Evolutionary conservation across 2,329 filamentous ascomycete genomes (phyloP).

Genomic region (Celoporthe dispersa): DNA sequence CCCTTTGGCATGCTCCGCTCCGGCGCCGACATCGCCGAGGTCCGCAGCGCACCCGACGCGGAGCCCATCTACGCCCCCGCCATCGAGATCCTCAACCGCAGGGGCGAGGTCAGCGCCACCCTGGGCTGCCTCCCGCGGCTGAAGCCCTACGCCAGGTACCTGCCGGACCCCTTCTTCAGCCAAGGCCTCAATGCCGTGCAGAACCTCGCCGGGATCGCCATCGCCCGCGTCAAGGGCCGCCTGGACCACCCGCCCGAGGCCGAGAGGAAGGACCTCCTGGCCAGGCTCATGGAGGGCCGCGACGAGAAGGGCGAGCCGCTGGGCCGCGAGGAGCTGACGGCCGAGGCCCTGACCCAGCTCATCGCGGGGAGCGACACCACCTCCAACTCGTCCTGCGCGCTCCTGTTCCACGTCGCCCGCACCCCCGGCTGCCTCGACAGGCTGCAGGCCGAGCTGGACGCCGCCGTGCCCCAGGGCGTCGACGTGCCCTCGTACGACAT

Average conservation of each 20-base stretch:
- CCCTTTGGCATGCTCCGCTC: constrained; percentile 83
- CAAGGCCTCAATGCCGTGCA: constrained; percentile 75
- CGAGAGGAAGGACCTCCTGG: constrained; percentile 78
- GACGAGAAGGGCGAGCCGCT: constrained; percentile 79
- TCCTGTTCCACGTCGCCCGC: constrained; percentile 75
- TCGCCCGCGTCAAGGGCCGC: constrained; percentile 77
- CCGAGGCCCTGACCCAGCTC: constrained; percentile 86
- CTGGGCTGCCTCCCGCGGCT: constrained; percentile 75
- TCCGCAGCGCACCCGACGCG: constrained; percentile 63
- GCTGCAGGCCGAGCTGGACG: constrained; percentile 77
- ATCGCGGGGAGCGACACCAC: constrained; percentile 81
- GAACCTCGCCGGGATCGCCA: constrained; percentile 84
- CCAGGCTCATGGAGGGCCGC: constrained; percentile 82
- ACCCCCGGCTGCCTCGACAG: constrained; percentile 73
- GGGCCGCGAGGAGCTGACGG: constrained; percentile 79
- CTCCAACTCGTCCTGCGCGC: constrained; percentile 79
- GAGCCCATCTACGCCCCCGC: constrained; percentile 73
- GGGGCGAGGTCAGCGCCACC: constrained; percentile 83
- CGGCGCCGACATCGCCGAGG: constrained; percentile 77
- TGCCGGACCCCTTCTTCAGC: constrained; percentile 82
- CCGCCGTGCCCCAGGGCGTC: constrained; percentile 62
- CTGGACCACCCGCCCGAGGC: constrained; percentile 70
- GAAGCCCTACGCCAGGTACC: constrained; percentile 78
- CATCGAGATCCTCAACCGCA: constrained; percentile 85
- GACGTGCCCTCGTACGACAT: constrained; percentile 72